Conservation (phyloP, 176 grass and related monocot species). For the Pharus latifolius region DNA sequence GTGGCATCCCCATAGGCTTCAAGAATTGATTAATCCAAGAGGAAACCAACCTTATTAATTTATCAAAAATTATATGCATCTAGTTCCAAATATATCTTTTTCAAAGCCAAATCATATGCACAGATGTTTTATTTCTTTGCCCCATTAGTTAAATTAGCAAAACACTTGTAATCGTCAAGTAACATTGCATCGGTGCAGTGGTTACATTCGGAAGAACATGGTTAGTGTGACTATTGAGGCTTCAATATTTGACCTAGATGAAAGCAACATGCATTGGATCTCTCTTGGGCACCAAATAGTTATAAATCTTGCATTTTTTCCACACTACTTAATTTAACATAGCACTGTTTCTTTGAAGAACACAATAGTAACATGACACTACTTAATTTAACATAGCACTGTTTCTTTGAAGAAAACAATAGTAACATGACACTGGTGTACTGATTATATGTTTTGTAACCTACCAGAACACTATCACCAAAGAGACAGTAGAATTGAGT, state of each 20-base stretch:
- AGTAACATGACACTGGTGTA: not conserved
- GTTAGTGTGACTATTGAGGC: not conserved
- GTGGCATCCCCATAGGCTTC: slow-evolving; percentile 70
- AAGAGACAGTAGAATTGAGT: not conserved
- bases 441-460: not conserved
- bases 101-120: not conserved
- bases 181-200: not conserved
- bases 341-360: too few species aligned
- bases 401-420: not conserved
- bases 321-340: too few species aligned
- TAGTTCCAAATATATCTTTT: not conserved
- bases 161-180: not conserved
- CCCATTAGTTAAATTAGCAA: not conserved
- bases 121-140: not conserved
- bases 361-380: too few species aligned
- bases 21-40: slow-evolving; percentile 1
- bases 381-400: not conserved
- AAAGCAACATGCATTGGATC: not conserved
- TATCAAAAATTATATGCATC: not conserved
- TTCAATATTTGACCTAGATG: not conserved
- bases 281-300: slow-evolving; percentile 3
- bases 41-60: slow-evolving; percentile 7
- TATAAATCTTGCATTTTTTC: not conserved
- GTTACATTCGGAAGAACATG: not conserved
- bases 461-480: not conserved